These are phyloP conservation scores for Nannochloris sp. DNA, from an alignment of 139 green algal genomes.

Conservation along the genomic window DNA sequence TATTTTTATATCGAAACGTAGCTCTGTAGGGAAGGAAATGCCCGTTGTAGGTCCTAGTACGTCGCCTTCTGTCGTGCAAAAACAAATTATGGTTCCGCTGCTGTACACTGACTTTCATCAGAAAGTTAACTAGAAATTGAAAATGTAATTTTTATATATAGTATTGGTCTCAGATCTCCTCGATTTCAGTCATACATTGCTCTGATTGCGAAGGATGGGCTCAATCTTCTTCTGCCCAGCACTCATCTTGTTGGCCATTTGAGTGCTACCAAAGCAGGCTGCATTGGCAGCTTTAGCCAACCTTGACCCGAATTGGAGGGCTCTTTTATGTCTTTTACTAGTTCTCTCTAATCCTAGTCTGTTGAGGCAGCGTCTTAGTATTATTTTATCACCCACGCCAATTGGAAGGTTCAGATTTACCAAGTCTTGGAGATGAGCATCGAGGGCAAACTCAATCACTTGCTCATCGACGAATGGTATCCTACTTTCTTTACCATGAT, in stretches of 20 bases:
- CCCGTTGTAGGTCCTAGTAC: too few relatives aligned
- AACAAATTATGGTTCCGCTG: too few relatives aligned
- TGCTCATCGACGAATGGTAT: constrained; percentile 88
- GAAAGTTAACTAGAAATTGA: too few relatives aligned
- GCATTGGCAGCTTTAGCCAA: constrained; percentile 71
- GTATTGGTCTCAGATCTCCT: too few relatives aligned
- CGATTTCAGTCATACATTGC: too few relatives aligned
- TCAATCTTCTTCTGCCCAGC: constrained; percentile 36
- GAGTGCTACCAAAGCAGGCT: constrained; percentile 76
- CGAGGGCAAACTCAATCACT: constrained; percentile 50
- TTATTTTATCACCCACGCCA: constrained; percentile 77
- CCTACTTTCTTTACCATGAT: constrained; percentile 68
- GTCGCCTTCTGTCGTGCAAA: too few relatives aligned
- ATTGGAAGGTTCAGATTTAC: constrained; percentile 34
- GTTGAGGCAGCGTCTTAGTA: constrained; percentile 57
- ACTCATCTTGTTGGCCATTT: constrained; percentile 57
- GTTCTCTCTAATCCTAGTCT: constrained; percentile 52
- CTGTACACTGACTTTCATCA: too few relatives aligned
- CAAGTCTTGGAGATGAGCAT: constrained; percentile 34
- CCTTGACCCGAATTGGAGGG: constrained; percentile 89
- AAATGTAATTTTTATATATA: too few relatives aligned
- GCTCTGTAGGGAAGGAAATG: too few relatives aligned
- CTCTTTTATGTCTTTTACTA: constrained; percentile 66
- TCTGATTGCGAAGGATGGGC: too few relatives aligned
- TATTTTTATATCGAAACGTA: too few relatives aligned